phyloP scores from a whole-genome alignment of 805 yeast genomes.

The Candida methanosorbosa region DNA sequence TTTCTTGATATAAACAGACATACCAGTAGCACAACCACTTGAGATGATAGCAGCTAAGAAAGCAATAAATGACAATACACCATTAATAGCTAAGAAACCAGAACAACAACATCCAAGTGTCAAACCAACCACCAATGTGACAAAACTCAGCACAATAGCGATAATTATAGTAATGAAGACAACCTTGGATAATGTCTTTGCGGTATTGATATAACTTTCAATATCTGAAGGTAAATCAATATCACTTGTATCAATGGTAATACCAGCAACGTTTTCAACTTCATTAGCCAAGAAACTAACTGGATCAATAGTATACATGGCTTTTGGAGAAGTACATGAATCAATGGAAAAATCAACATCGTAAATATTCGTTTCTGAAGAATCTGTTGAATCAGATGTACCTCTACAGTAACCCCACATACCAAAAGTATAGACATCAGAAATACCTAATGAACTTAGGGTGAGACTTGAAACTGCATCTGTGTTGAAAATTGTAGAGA shows the following conservation, averaged over 20 bases:
- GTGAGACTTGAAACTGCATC: neutral
- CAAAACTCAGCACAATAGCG: conserved; percentile 35
- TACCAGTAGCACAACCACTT: conserved; percentile 40
- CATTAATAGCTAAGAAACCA: conserved; percentile 2
- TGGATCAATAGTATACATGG: conserved; percentile 53
- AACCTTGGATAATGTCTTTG: conserved; percentile 43
- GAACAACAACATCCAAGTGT: conserved; percentile 28
- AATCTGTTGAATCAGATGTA: conserved; percentile 6
- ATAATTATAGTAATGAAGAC: conserved; percentile 48
- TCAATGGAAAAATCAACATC: conserved; percentile 24
- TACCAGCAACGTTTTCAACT: conserved; percentile 5
- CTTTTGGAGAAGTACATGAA: conserved; percentile 43
- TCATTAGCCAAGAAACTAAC: conserved; percentile 17
- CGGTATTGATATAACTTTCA: conserved; percentile 32
- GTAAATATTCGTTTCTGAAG: conserved; percentile 5
- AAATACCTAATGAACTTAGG: conserved; percentile 26
- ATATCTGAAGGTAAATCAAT: conserved; percentile 48
- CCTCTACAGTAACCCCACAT: conserved; percentile 61
- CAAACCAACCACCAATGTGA: conserved; percentile 35
- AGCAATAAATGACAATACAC: conserved; percentile 2
- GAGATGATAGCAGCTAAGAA: conserved; percentile 9
- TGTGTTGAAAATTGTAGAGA: conserved; percentile 6
- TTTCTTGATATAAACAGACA: conserved; percentile 38
- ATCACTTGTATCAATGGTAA: conserved; percentile 10
- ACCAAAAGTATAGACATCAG: conserved; percentile 45